Conservation (phyloP, 768 basidiomycete genomes). For the Termitomyces bulborhizus region DNA sequence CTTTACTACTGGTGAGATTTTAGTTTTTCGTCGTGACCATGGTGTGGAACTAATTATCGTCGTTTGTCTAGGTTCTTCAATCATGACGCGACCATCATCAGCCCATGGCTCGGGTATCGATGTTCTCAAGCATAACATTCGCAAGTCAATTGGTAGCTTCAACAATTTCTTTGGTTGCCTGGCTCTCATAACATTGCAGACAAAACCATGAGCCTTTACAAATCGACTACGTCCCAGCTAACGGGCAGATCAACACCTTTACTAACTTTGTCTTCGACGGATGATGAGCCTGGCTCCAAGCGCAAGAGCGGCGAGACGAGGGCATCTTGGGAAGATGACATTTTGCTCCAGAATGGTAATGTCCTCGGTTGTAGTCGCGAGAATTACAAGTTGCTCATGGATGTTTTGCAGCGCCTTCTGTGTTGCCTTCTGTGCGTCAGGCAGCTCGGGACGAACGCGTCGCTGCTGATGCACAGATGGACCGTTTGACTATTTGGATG, state of each 20-base stretch:
- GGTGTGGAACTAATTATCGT: neutral
- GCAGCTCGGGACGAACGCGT: constrained; percentile 46
- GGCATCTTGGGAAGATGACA: constrained; percentile 48
- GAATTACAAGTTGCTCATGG: neutral
- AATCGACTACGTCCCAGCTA: constrained; percentile 47
- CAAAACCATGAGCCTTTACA: constrained; percentile 63
- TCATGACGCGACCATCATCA: constrained; percentile 6
- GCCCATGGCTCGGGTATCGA: constrained; percentile 25
- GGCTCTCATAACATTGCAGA: constrained; percentile 30
- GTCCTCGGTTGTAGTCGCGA: neutral
- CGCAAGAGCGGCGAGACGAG: constrained; percentile 19
- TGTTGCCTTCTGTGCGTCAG: constrained; percentile 47
- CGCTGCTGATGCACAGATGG: constrained; percentile 47
- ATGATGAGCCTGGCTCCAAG: constrained; percentile 14
- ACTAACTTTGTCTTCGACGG: constrained; percentile 32
- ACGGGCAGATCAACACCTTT: constrained; percentile 39
- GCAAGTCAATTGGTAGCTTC: constrained; percentile 62
- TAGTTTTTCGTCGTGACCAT: neutral
- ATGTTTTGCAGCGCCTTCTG: constrained; percentile 35
- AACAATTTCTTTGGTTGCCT: neutral
- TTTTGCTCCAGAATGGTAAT: constrained; percentile 36
- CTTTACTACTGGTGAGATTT: constrained; percentile 9
- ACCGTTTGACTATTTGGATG: constrained; percentile 80
- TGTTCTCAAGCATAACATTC: constrained; percentile 64
- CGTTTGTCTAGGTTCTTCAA: constrained; percentile 4